Evolutionary conservation across 306 rosid genomes (phyloP).

Genomic region (Cicer bijugum): DNA sequence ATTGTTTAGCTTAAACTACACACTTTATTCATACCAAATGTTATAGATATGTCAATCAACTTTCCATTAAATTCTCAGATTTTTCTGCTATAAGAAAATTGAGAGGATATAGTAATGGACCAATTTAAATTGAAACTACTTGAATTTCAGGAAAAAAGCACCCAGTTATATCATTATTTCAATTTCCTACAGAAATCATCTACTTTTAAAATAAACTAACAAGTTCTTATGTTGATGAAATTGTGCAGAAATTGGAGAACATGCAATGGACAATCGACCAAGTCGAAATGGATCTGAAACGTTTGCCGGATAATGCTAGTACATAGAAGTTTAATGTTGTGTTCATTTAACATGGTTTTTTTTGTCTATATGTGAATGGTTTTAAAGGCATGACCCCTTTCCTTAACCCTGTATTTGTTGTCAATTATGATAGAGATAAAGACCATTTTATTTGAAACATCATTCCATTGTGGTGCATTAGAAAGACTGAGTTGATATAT

Average conservation of each 20-base stretch:
- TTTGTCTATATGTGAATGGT: slow-evolving; percentile 6
- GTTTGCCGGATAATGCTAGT: slow-evolving; percentile 62
- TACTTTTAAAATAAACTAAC: not conserved
- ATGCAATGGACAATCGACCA: slow-evolving; percentile 96
- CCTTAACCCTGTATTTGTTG: slow-evolving; percentile 4
- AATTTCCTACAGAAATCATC: not conserved
- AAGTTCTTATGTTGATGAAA: slow-evolving; percentile 1
- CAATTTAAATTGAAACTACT: not conserved
- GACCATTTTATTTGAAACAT: not conserved
- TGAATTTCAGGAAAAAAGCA: slow-evolving; percentile 9
- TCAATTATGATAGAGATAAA: slow-evolving; percentile 11
- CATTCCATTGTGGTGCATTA: not conserved
- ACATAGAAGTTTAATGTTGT: slow-evolving; percentile 42
- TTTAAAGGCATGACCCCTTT: not conserved
- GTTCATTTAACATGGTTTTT: slow-evolving; percentile 23
- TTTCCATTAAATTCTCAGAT: slow-evolving; percentile 2
- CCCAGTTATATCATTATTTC: not conserved
- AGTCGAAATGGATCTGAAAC: slow-evolving; percentile 88
- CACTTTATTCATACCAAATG: slow-evolving; percentile 1
- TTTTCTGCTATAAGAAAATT: slow-evolving; percentile 13
- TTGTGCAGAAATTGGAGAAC: slow-evolving; percentile 79
- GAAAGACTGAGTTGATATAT: too few relatives aligned
- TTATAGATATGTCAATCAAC: slow-evolving; percentile 20
- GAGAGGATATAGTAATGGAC: slow-evolving; percentile 17
- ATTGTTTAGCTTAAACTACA: not conserved